Base-by-base conservation (phyloP, 2,329 filamentous ascomycete genomes). In the Mariannaea elegans region DNA sequence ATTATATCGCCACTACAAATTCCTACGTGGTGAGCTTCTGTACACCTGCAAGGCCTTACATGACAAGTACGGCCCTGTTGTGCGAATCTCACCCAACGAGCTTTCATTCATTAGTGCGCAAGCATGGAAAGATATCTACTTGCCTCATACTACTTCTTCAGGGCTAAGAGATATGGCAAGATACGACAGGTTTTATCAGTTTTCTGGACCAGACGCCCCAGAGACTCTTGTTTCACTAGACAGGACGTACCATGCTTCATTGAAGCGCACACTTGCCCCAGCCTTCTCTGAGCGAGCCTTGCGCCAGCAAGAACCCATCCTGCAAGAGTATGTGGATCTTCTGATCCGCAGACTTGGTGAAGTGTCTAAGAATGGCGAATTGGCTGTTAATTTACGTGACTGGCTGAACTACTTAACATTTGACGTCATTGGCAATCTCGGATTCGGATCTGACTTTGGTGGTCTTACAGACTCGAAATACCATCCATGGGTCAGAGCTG, bases 361-460 rank as follows among this genome's bases (percentile, higher is more conserved):
- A 32, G 8, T 38, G 12, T 46, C 51, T 13, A 36, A 48, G 16
- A 23, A 21, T 12, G 50, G 56, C 8, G 9, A 29, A 16, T 12
- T 12, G 8, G 2, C 19, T 14, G 48, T 71, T 31, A 61, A 73
- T 31, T 32, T 75, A 16, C 57, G 63, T 0, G 58, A 62, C 6
- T 74, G 66, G 72, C 71, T 68, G 59, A 69, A 68, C 36, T 71
- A 63, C 18, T 58, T 69, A 0, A 74, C 73, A 0, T 75, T 75
- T 9, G 73, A 75, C 18, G 49, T 67, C 0, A 62, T 74, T 23
- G 56, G 61, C 0, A 69, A 73, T 34, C 56, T 74, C 0, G 66
- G 61, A 16, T 72, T 74, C 12, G 72, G 72, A 0, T 67, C 67
- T 2, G 56, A 64, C 1, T 73, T 73, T 2, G 62, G 64, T 0